phyloP scores from a whole-genome alignment of 2,329 filamentous ascomycete genomes.

The Pseudomassariella vexata region DNA sequence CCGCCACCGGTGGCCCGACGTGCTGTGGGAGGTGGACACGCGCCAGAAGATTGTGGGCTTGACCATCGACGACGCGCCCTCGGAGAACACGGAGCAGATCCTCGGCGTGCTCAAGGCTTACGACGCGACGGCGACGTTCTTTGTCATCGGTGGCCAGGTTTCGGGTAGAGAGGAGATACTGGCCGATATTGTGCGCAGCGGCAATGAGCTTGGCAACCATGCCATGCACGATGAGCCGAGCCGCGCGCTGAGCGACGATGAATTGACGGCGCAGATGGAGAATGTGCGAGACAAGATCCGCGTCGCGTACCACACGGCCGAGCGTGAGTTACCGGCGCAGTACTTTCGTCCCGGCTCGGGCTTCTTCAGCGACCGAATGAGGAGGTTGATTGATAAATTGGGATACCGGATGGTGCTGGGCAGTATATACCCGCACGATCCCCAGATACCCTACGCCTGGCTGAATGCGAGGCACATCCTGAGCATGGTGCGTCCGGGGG shows the following conservation, averaged over 20 bases:
- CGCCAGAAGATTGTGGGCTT: slow-evolving; percentile 66
- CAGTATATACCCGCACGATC: slow-evolving; percentile 83
- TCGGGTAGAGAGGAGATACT: slow-evolving; percentile 48
- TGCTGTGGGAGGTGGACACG: slow-evolving; percentile 65
- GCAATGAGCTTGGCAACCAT: slow-evolving; percentile 78
- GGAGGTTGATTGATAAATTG: slow-evolving; percentile 49
- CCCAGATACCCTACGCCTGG: slow-evolving; percentile 66
- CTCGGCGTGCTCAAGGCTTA: slow-evolving; percentile 60
- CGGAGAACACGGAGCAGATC: slow-evolving; percentile 64
- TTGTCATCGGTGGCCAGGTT: slow-evolving; percentile 79
- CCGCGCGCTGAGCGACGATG: slow-evolving; percentile 49
- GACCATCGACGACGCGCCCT: slow-evolving; percentile 84
- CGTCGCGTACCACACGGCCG: slow-evolving; percentile 25
- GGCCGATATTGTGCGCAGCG: slow-evolving; percentile 50
- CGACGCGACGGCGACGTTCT: slow-evolving; percentile 75
- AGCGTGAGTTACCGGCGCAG: slow-evolving; percentile 35
- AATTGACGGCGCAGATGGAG: slow-evolving; percentile 58
- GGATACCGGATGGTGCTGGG: slow-evolving; percentile 74
- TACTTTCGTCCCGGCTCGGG: slow-evolving; percentile 84
- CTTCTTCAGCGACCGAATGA: slow-evolving; percentile 71
- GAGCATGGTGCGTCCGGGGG: slow-evolving; percentile 71
- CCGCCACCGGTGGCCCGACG: slow-evolving; percentile 66
- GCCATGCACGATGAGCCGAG: slow-evolving; percentile 83
- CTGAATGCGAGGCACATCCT: slow-evolving; percentile 75
- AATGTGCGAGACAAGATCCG: slow-evolving; percentile 45